Evolutionary conservation across 23 red algal genomes (phyloP).

Genomic region (Gracilaria vermiculophylla): DNA sequence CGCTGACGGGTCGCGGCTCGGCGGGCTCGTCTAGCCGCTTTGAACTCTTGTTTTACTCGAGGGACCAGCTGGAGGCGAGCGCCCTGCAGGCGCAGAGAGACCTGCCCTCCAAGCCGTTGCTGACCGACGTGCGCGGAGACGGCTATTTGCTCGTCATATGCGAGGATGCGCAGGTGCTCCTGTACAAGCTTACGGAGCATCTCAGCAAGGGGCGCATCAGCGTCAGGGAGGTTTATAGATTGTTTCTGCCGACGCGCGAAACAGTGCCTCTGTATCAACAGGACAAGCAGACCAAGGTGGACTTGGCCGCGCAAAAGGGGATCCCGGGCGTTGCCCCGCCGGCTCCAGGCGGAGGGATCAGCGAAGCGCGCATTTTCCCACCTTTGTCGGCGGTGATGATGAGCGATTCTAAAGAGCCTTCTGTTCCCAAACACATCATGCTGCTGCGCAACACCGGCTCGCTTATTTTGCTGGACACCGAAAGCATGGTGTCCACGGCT

Average conservation of each 20-base stretch:
- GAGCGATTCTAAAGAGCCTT: neutral
- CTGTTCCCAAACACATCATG: slow-evolving; percentile 72
- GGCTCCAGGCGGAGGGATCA: slow-evolving; percentile 67
- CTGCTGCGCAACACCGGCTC: slow-evolving; percentile 71
- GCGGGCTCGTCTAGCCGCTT: neutral
- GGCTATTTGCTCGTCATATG: slow-evolving; percentile 82
- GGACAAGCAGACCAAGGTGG: slow-evolving; percentile 40
- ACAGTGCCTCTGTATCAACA: slow-evolving; percentile 46
- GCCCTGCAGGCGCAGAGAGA: slow-evolving; percentile 61
- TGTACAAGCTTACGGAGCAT: slow-evolving; percentile 59
- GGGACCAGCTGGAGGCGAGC: slow-evolving; percentile 67
- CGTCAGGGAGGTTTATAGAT: slow-evolving; percentile 63
- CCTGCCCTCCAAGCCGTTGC: slow-evolving; percentile 61
- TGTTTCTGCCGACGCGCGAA: slow-evolving; percentile 70
- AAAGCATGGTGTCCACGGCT: slow-evolving; percentile 65
- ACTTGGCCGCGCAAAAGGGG: neutral
- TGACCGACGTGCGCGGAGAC: slow-evolving; percentile 78
- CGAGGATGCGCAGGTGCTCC: slow-evolving; percentile 44
- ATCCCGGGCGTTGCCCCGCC: slow-evolving; percentile 26
- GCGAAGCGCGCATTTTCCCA: slow-evolving; percentile 73
- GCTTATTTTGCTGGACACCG: slow-evolving; percentile 80
- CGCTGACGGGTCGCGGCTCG: neutral
- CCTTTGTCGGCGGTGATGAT: slow-evolving; percentile 29
- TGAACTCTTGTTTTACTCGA: slow-evolving; percentile 72
- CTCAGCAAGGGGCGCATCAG: slow-evolving; percentile 4